Percentiles rank a stretch among this genome's conserved stretches.
Conservation (phyloP, 805 yeast genomes). For the Debaryomyces maramus region DNA sequence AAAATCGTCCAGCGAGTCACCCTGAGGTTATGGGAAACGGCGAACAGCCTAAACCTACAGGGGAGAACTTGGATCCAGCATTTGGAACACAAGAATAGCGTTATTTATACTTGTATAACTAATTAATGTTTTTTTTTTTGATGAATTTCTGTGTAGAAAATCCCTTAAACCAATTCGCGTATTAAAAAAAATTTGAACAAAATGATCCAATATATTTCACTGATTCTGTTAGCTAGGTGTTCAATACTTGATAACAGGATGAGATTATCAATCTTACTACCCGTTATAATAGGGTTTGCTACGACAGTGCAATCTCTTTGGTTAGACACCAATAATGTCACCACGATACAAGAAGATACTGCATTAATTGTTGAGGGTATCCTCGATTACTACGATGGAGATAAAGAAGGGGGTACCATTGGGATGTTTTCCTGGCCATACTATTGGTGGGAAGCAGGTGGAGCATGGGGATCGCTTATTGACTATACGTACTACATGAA, state of each 20-base stretch:
- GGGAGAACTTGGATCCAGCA: conserved; percentile 22
- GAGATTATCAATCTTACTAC: conserved; percentile 5
- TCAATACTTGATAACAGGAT: conserved; percentile 5
- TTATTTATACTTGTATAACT: conserved; percentile 4
- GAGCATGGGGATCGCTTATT: conserved; percentile 85
- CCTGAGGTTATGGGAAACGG: background rate
- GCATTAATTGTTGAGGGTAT: conserved; percentile 66
- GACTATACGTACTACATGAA: conserved; percentile 75
- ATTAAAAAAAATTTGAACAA: no score
- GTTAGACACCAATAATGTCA: conserved; percentile 39
- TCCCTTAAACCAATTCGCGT: no score
- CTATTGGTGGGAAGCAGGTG: conserved; percentile 99
- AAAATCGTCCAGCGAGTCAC: background rate
- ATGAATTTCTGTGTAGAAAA: no score
- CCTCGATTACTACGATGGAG: conserved; percentile 78
- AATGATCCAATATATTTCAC: no score
- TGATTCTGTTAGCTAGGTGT: no score
- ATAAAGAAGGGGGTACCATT: conserved; percentile 66
- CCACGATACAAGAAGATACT: conserved; percentile 56
- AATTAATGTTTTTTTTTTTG: background rate
- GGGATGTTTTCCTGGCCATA: conserved; percentile 90
- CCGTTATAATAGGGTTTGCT: conserved; percentile 5
- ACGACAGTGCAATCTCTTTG: conserved; percentile 19
- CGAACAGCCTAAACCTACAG: background rate
- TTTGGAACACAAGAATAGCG: conserved; percentile 10